Conservation (phyloP, 2,329 filamentous ascomycete species). For the Gaeumannomyces sp. region DNA sequence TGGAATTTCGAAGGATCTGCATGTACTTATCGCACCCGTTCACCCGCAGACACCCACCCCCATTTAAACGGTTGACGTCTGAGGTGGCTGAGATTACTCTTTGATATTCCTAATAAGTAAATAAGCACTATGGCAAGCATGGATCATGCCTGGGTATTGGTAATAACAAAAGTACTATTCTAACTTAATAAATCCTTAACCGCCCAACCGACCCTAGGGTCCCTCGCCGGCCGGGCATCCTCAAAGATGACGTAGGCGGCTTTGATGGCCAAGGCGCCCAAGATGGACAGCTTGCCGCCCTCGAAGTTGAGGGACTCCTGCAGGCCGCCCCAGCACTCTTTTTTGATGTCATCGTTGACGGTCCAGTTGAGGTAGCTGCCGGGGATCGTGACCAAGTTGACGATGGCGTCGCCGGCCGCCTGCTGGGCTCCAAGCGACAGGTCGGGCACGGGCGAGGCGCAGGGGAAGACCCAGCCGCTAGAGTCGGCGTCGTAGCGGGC, state of each 20-base stretch:
- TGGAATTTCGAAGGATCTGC: too few species aligned
- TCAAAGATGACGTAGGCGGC: slow-evolving; percentile 20
- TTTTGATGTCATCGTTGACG: slow-evolving; percentile 28
- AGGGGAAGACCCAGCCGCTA: slow-evolving; percentile 49
- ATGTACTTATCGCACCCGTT: too few species aligned
- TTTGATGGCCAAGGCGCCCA: slow-evolving; percentile 21
- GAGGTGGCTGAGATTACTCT: too few species aligned
- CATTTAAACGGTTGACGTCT: too few species aligned
- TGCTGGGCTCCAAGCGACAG: slow-evolving; percentile 38
- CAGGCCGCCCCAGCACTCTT: slow-evolving; percentile 58
- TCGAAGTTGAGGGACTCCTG: slow-evolving; percentile 33
- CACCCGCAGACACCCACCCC: too few species aligned
- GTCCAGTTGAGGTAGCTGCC: slow-evolving; percentile 45
- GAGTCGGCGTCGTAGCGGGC: slow-evolving; percentile 31
- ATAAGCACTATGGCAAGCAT: too few species aligned
- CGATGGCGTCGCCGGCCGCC: slow-evolving; percentile 27
- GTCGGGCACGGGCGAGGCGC: slow-evolving; percentile 38
- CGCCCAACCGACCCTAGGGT: slow-evolving; percentile 2
- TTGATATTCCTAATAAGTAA: too few species aligned
- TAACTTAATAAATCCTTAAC: background rate
- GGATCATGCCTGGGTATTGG: too few species aligned
- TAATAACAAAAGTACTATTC: too few species aligned
- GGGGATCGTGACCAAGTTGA: slow-evolving; percentile 38
- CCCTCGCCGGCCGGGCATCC: background rate
- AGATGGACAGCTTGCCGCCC: slow-evolving; percentile 15